Conservation (phyloP, 441 rosid genomes). For the Croton setiger region DNA sequence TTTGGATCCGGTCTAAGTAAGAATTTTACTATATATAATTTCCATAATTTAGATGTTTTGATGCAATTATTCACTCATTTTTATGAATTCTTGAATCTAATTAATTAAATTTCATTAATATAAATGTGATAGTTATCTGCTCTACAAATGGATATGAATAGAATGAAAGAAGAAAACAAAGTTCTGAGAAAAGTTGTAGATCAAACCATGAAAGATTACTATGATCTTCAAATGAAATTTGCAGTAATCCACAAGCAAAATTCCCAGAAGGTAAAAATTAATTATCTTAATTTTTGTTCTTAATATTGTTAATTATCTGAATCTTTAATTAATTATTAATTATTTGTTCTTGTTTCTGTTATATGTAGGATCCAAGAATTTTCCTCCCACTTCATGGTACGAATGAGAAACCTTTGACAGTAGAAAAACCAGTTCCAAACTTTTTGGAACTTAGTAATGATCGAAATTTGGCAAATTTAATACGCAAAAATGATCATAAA, state of each 20-base stretch:
- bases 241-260: slow-evolving; percentile 43
- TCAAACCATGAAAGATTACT: slow-evolving; percentile 63
- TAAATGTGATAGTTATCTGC: slow-evolving; percentile 41
- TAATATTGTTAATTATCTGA: background rate
- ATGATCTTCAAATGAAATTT: slow-evolving; percentile 62
- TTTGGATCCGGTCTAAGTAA: no score
- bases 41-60: no score
- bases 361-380: slow-evolving; percentile 45
- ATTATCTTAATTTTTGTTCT: background rate
- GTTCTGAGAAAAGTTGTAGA: slow-evolving; percentile 63
- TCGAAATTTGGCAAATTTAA: slow-evolving; percentile 14
- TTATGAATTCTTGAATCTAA: no score
- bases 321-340: background rate
- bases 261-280: slow-evolving; percentile 37
- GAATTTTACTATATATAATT: no score
- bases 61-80: no score
- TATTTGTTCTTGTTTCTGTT: background rate
- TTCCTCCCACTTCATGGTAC: slow-evolving; percentile 39
- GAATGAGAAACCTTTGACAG: slow-evolving; percentile 26
- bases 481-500: slow-evolving; percentile 7
- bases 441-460: slow-evolving; percentile 7
- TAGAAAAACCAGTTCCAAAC: slow-evolving; percentile 19
- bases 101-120: background rate
- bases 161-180: slow-evolving; percentile 73
- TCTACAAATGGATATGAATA: slow-evolving; percentile 60